Base-by-base conservation (phyloP, 73 alveolate species). In the Paramecium sonneborni region DNA sequence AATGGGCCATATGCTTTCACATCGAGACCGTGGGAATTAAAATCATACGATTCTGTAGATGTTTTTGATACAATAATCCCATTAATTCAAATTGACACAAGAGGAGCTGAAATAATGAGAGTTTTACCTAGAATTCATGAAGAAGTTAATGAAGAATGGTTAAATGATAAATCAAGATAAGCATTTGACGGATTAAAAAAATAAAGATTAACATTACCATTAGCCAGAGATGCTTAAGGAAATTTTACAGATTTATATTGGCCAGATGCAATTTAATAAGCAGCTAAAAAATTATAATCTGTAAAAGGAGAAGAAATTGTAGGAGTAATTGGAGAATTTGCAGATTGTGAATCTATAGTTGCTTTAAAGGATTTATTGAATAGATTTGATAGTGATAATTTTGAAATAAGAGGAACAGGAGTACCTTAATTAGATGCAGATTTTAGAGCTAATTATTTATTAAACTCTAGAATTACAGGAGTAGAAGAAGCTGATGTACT, bases 11-110 rank as follows among this genome's bases (percentile, higher is more conserved):
- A 96, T 67, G 95, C 98, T 7, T 96, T 96, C 92, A 85, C 96
- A 20, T 97, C 98, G 6, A 92, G 98, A 85, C 98, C 98, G 39
- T 96, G 99, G 99, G 99, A 96, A 95, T 95, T 96, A 28, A 96
- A 95, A 85, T 85, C 96, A 24, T 85, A 85, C 76, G 95, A 96
- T 92, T 57, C 97, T 26, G 84, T 93, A 82, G 99, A 96, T 93
- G 98, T 96, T n/a, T 88, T 94, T 70, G 99, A 96, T 68, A 94
- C 97, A 3, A 76, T 96, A 3, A 96, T 97, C 18, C 91, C 97
- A 20, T 37, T 86, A 39, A 96, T 96, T 89, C 95, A 93, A 85
- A 93, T 96, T 85, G 97, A 96, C 85, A 92, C 97, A 14, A 92
- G 98, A 91, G 99, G 99, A 23, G 93, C 97, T 52, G 99, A 96